phyloP scores from a whole-genome alignment of 2,329 filamentous ascomycete species.

The Fusarium redolens region DNA sequence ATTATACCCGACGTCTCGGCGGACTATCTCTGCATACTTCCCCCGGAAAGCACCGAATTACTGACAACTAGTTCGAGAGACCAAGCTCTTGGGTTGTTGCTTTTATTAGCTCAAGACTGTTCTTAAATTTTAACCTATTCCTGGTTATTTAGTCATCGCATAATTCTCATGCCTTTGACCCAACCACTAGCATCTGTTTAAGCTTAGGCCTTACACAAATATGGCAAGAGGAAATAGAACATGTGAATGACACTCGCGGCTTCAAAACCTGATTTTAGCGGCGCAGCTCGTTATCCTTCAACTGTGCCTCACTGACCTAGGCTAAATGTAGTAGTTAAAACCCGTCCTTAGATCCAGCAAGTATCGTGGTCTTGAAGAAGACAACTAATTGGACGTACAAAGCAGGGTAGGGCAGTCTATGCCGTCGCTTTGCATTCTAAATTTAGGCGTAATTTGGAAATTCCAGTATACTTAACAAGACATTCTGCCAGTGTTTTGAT shows the following conservation, averaged over 20 bases:
- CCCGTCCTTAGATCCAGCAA: neutral
- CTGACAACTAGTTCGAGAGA: no score
- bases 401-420: accelerated
- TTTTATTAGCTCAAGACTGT: accelerated
- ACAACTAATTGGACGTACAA: conserved; percentile 22
- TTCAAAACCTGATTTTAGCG: neutral
- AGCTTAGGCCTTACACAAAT: neutral
- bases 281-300: neutral
- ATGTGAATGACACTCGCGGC: neutral
- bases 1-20: no score
- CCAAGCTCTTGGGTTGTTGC: neutral
- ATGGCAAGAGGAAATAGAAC: neutral
- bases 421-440: neutral
- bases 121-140: accelerated
- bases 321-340: neutral
- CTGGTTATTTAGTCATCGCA: no score
- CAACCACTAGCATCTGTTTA: neutral
- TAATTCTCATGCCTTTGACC: neutral
- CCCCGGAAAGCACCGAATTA: no score
- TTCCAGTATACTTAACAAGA: neutral
- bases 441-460: neutral
- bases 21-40: no score
- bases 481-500: accelerated
- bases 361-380: neutral
- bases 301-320: neutral